Conservation (phyloP, 2,329 filamentous ascomycete species). For the Lachnellula subtilissima region DNA sequence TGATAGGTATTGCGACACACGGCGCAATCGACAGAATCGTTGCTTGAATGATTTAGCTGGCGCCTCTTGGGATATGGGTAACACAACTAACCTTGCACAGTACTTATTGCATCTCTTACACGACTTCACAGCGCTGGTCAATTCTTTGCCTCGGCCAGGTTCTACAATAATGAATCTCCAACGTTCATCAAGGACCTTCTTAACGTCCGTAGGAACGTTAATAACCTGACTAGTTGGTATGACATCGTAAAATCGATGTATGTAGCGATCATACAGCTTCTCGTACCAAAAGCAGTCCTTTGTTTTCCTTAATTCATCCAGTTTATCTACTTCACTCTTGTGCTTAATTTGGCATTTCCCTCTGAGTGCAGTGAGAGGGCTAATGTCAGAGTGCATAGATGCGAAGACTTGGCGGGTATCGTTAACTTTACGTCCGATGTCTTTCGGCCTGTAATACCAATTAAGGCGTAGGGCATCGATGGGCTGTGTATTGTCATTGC, state of each 20-base stretch:
- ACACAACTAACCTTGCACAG: slow-evolving; percentile 72
- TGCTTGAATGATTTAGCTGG: slow-evolving; percentile 44
- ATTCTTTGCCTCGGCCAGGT: slow-evolving; percentile 86
- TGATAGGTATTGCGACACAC: slow-evolving; percentile 95
- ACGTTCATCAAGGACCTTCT: slow-evolving; percentile 89
- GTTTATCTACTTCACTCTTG: slow-evolving; percentile 74
- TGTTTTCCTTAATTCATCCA: slow-evolving; percentile 78
- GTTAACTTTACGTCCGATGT: slow-evolving; percentile 86
- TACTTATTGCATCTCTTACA: slow-evolving; percentile 91
- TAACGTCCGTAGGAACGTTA: slow-evolving; percentile 92
- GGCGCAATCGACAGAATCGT: slow-evolving; percentile 94
- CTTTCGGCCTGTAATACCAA: slow-evolving; percentile 96
- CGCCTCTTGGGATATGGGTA: neutral
- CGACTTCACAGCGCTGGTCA: slow-evolving; percentile 91
- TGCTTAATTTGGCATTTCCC: slow-evolving; percentile 91
- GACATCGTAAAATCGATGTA: slow-evolving; percentile 95
- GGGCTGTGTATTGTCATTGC: slow-evolving; percentile 66
- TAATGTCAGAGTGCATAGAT: slow-evolving; percentile 98
- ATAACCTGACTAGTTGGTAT: slow-evolving; percentile 89
- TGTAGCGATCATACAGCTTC: slow-evolving; percentile 96
- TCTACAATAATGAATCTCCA: slow-evolving; percentile 97
- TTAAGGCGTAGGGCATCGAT: slow-evolving; percentile 90
- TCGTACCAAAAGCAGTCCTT: slow-evolving; percentile 95
- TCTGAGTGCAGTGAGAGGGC: slow-evolving; percentile 83
- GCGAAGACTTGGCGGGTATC: slow-evolving; percentile 90